Evolutionary conservation across 495 filamentous ascomycete species (phyloP), one percentile per base, ranked within the genome.

Genomic region (Xylaria longipes): DNA sequence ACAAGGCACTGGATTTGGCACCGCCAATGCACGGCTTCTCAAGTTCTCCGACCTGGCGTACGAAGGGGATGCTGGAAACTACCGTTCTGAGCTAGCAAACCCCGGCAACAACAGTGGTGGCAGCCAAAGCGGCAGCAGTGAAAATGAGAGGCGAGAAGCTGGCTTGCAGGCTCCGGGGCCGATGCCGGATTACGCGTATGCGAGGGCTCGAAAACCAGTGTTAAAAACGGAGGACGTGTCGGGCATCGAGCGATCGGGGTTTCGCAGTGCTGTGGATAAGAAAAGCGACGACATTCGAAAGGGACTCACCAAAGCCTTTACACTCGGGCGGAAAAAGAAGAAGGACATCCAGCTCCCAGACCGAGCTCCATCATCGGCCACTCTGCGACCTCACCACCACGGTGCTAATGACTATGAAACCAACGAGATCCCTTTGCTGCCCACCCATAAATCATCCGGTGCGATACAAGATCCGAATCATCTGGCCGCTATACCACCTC

Each of bases 281-380:
- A 86, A 84, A 72, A 88, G 86, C 71, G 83, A 86, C 50, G 81
- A 81, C 1, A 80, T 87, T 22, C 80, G 87, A 43, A 87, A 85
- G 60, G 84, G 83, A 1, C 73, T 88, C 0, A 82, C 82, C 17
- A 85, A 85, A 67, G 83, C 82, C 0, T 84, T 85, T 61, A 76
- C 75, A 14, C 85, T 87, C 46, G 81, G 81, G 48, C 78, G 68
- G 22, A 84, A 83, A 75, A 86, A 83, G 71, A 85, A 84, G 75
- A 79, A 79, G 68, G 74, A 57, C 0, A 56, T 37, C 5, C 76
- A 82, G 7, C 33, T 60, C 22, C 73, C 76, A 57, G 71, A 76
- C 48, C 68, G 82, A 43, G 78, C 81, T 5, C 75, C 79, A 45
- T 84, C 82, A 3, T 73, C 79, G 2, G 79, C 80, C 6, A 82